Percentiles rank a stretch among this genome's conserved stretches.
Evolutionary conservation across 495 filamentous ascomycete genomes (phyloP).

Genomic region (Patellaria atrata): DNA sequence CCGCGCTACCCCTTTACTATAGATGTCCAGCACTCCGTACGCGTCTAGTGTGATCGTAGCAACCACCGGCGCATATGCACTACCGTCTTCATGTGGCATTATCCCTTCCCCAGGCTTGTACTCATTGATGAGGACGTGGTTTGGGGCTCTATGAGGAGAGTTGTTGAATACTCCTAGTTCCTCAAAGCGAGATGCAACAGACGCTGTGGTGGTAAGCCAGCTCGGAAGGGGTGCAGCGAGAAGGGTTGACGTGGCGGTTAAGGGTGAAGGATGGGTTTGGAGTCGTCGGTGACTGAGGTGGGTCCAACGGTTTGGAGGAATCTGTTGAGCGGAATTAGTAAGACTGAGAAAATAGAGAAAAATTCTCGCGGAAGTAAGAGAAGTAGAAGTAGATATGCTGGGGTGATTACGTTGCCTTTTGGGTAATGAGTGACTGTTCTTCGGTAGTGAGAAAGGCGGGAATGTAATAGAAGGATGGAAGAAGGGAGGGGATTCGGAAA

Average conservation of each 20-base stretch:
- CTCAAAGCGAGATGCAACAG: conserved; percentile 54
- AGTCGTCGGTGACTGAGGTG: conserved; percentile 72
- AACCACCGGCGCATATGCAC: conserved; percentile 73
- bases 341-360: not conserved
- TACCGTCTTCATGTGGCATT: conserved; percentile 90
- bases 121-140: conserved; percentile 90
- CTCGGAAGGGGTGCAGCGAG: conserved; percentile 56
- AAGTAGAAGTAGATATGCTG: conserved; percentile 1
- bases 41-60: conserved; percentile 79
- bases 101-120: conserved; percentile 82
- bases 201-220: conserved; percentile 49
- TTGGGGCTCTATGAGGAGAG: conserved; percentile 62
- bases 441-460: conserved; percentile 66
- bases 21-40: conserved; percentile 60
- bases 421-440: conserved; percentile 57
- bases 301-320: conserved; percentile 52
- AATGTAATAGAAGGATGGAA: conserved; percentile 67
- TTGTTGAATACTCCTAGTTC: conserved; percentile 45
- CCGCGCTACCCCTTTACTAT: not conserved
- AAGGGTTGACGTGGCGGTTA: conserved; percentile 58
- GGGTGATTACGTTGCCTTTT: conserved; percentile 33
- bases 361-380: not conserved
- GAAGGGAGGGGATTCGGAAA: conserved; percentile 39
- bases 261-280: conserved; percentile 75
- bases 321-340: conserved; percentile 27